phyloP scores from a whole-genome alignment of 1,139 yeast genomes.

The Debaryomyces psychrophilus region DNA sequence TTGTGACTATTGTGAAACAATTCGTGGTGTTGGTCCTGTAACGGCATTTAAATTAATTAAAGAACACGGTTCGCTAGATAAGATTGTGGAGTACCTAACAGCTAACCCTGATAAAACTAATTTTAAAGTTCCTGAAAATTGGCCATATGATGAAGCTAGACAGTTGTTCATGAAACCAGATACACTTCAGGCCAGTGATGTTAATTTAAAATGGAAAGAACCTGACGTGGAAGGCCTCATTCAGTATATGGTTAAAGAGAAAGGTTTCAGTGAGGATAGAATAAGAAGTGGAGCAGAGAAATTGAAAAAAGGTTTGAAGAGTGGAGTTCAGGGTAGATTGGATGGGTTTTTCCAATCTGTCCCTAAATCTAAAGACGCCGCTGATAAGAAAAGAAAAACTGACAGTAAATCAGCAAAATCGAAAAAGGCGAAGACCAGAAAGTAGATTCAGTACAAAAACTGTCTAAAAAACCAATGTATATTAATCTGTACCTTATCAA shows the following conservation, averaged over 20 bases:
- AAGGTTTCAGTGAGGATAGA: slow-evolving; percentile 92
- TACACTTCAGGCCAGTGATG: slow-evolving; percentile 59
- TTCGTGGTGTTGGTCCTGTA: slow-evolving; percentile 93
- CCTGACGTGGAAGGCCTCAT: slow-evolving; percentile 79
- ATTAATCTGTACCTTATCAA: slow-evolving; percentile 1
- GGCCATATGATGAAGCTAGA: slow-evolving; percentile 93
- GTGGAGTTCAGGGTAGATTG: slow-evolving; percentile 87
- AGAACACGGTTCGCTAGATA: slow-evolving; percentile 82
- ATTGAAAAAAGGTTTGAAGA: slow-evolving; percentile 77
- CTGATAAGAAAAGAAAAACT: slow-evolving; percentile 30
- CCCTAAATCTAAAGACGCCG: slow-evolving; percentile 43
- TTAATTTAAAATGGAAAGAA: slow-evolving; percentile 74
- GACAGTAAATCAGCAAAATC: slow-evolving; percentile 22
- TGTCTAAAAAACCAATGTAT: not conserved
- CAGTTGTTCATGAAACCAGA: slow-evolving; percentile 83
- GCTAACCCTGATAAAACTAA: slow-evolving; percentile 65
- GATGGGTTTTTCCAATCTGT: slow-evolving; percentile 87
- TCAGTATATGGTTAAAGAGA: slow-evolving; percentile 69
- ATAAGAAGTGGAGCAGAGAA: slow-evolving; percentile 86
- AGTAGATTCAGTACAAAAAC: slow-evolving; percentile 9
- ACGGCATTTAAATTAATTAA: slow-evolving; percentile 87
- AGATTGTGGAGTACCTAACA: slow-evolving; percentile 65
- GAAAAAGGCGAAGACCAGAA: slow-evolving; percentile 22
- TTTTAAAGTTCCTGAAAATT: slow-evolving; percentile 85
- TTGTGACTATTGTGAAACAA: slow-evolving; percentile 96